Percentiles rank a stretch among this genome's conserved stretches.
Conservation (phyloP, 2,329 filamentous ascomycete species). For the Aspergillus alliaceus region DNA sequence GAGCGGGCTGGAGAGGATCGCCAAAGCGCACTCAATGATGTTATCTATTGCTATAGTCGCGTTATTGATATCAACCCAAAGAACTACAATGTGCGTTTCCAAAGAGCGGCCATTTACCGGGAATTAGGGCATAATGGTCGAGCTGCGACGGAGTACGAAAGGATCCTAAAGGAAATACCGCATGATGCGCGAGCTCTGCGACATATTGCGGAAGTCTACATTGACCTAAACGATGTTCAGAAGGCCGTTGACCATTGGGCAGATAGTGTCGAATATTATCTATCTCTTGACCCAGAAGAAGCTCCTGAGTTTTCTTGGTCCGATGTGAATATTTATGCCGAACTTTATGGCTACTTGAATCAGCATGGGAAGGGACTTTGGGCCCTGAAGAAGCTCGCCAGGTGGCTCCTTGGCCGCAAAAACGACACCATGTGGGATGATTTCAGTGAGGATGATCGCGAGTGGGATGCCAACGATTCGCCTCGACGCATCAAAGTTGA, state of each 20-base stretch:
- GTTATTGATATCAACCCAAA: conserved; percentile 54
- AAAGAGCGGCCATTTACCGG: conserved; percentile 57
- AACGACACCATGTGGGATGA: conserved; percentile 77
- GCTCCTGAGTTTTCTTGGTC: conserved; percentile 65
- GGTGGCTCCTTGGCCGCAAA: conserved; percentile 79
- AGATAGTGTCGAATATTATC: conserved; percentile 52
- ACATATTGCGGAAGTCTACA: conserved; percentile 58
- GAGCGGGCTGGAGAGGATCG: conserved; percentile 49
- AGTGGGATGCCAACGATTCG: conserved; percentile 77
- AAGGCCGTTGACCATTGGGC: conserved; percentile 55
- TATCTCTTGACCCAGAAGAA: conserved; percentile 44
- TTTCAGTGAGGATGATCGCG: conserved; percentile 72
- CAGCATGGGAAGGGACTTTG: conserved; percentile 66
- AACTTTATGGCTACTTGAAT: conserved; percentile 69
- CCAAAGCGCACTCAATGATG: conserved; percentile 46
- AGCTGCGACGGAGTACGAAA: conserved; percentile 54
- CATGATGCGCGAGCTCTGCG: conserved; percentile 56
- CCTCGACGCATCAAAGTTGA: conserved; percentile 64
- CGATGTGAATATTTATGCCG: conserved; percentile 80
- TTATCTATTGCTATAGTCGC: conserved; percentile 54
- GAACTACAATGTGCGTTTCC: conserved; percentile 54
- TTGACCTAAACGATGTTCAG: conserved; percentile 50
- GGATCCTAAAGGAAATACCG: conserved; percentile 54
- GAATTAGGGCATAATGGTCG: conserved; percentile 49
- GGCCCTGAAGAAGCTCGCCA: conserved; percentile 69